Evolutionary conservation across 1,139 yeast genomes (phyloP), one percentile per base, ranked within the genome.

Genomic region (Candida buenavistaensis): DNA sequence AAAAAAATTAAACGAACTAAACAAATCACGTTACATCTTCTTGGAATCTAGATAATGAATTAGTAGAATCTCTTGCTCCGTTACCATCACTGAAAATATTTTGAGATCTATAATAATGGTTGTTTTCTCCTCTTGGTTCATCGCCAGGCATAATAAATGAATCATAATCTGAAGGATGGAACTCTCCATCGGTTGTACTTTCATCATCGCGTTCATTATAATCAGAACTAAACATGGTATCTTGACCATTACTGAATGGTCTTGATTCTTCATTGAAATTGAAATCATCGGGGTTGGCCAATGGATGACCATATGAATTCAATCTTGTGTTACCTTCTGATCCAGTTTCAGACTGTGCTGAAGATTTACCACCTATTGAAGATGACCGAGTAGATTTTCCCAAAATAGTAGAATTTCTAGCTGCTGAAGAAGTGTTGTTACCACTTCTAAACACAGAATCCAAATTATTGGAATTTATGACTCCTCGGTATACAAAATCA

Each of bases 401-500:
- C 15, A 40, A 38, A 22, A 41, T 13, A 17, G 41, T 26, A 17
- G 52, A 40, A 31, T 47, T 52, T 22, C 38, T 27, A 5, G 39
- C 37, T 17, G 20, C 27, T 7, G 37, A 35, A 25, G 59, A 50
- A 4, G 61, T 40, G 35, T 58, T 54, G 10, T 35, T 35, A 23
- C 35, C 26, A 4, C 35, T 26, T 20, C 45, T 31, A 52, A 68
- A 70, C 5, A 70, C 58, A 1, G 72, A 59, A 38, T 68, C 75
- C 22, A 69, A 54, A 42, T 70, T 70, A 45, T 68, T 69, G 39
- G 56, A 59, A 44, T 67, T 68, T 33, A 73, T 59, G n/a, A 69
- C 74, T 8, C 76, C 76, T 30, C 76, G 57, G 49, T 70, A 70
- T 34, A 57, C 65, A 40, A 63, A 70, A 38, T 65, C 76, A 24